These are phyloP conservation scores for Phytophthora vignae DNA, from an alignment of 352 stramenopile species.

Conservation along the genomic window DNA sequence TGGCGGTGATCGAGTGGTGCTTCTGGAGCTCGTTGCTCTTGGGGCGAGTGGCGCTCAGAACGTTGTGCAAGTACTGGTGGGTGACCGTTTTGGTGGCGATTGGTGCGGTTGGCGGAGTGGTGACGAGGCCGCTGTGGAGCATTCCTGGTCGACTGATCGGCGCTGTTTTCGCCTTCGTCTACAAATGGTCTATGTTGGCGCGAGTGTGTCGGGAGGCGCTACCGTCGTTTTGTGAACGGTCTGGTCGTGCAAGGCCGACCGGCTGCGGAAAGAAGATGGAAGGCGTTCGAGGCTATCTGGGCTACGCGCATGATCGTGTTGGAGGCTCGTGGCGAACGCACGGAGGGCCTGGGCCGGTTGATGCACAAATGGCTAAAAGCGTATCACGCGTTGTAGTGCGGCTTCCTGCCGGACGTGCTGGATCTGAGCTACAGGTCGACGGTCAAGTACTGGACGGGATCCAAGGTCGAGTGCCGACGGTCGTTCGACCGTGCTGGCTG, in stretches of 20 bases:
- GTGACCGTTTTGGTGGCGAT: background rate
- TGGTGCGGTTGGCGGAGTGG: background rate
- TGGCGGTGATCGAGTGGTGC: too few relatives aligned
- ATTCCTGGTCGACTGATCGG: background rate
- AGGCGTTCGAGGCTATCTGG: background rate
- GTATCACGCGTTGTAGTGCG: background rate
- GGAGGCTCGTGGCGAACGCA: background rate
- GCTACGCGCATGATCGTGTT: background rate
- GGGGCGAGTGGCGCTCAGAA: too few relatives aligned
- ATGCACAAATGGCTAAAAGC: background rate
- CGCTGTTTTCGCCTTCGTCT: too few relatives aligned
- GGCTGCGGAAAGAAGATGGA: background rate
- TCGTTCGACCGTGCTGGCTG: too few relatives aligned
- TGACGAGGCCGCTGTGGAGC: background rate
- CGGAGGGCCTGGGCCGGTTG: background rate
- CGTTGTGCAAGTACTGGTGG: background rate
- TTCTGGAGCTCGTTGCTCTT: too few relatives aligned
- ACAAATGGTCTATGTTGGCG: too few relatives aligned
- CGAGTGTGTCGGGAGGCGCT: background rate
- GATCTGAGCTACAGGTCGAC: background rate
- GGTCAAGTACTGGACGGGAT: too few relatives aligned
- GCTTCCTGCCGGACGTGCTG: background rate
- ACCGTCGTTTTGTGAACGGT: background rate
- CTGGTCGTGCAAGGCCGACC: background rate
- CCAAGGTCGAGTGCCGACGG: too few relatives aligned